Base-by-base conservation (phyloP, 1,284 basidiomycete species). In the Fistulinella cinereoalba region DNA sequence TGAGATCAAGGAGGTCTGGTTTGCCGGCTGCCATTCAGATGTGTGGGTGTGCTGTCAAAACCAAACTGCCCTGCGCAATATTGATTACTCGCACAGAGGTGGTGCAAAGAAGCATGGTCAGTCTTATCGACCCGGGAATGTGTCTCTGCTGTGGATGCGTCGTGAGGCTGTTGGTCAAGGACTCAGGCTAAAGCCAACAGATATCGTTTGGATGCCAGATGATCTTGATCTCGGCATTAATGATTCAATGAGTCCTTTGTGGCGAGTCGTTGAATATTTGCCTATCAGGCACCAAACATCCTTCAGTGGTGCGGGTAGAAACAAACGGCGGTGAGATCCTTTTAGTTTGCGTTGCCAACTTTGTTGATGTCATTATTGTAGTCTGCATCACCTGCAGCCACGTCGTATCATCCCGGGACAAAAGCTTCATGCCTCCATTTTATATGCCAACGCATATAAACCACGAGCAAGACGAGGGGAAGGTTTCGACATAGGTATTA, bases 321-420 rank as follows among this genome's bases (percentile, higher is more conserved):
- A 36, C 24, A 40, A 40, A 40, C 52, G 41, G 13, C 47, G 44
- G 41, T 48, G 37, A 39, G 38, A 15, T 6, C n/a, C n/a, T 36
- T 36, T 18, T 33, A 16, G 5, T 4, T 18, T 12, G 19, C 16
- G 6, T 33, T 15, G 7, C 19, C 22, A 4, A 4, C 13, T 8
- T 37, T 13, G n/a, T 34, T 46, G 23, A 58, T 36, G 1, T 43
- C 22, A 18, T 9, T 3, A 22, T 11, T n/a, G n/a, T 29, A 67
- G 63, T 15, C 28, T 4, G 24, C 65, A 63, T 37, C 41, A 27
- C 13, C 3, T 34, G 8, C 47, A 58, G 36, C 50, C 59, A 22
- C 61, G 61, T 23, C 55, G 57, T 23, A 64, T 62, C 29, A 58
- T 62, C 37, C 62, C 61, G 1, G 61, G 62, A n/a, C 61, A 67